phyloP scores from a whole-genome alignment of 495 filamentous ascomycete species.

The Neurospora sublineolata region DNA sequence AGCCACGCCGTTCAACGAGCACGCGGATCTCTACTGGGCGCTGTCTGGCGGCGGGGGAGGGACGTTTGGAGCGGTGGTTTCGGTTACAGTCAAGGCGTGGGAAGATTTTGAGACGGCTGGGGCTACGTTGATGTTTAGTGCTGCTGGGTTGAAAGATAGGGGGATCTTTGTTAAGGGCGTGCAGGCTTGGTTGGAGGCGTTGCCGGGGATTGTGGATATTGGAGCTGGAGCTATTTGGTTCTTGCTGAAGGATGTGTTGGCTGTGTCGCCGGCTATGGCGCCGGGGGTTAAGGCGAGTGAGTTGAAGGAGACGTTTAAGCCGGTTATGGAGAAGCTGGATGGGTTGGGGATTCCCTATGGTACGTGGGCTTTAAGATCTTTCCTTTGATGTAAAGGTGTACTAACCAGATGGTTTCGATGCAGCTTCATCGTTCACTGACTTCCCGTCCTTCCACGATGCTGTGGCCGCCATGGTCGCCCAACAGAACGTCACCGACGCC shows the following conservation, averaged over 20 bases:
- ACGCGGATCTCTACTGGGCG: slow-evolving; percentile 53
- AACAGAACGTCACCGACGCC: background rate
- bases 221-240: background rate
- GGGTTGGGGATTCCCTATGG: background rate
- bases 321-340: background rate
- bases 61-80: slow-evolving; percentile 44
- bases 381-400: background rate
- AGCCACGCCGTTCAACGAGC: slow-evolving; percentile 25
- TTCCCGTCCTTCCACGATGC: background rate
- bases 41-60: slow-evolving; percentile 45
- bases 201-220: background rate
- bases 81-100: slow-evolving; percentile 29
- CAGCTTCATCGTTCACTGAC: background rate
- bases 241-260: background rate
- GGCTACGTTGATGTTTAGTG: slow-evolving; percentile 8
- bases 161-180: background rate
- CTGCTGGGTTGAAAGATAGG: slow-evolving; percentile 3
- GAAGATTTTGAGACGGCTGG: slow-evolving; percentile 16
- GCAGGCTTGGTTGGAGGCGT: background rate
- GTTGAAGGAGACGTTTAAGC: background rate
- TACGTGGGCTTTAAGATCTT: too few relatives aligned
- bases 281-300: background rate
- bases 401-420: background rate
- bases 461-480: background rate
- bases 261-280: background rate